These are phyloP conservation scores for Cyphellophora attinorum DNA, from an alignment of 2,329 filamentous ascomycete species.

Conservation along the genomic window DNA sequence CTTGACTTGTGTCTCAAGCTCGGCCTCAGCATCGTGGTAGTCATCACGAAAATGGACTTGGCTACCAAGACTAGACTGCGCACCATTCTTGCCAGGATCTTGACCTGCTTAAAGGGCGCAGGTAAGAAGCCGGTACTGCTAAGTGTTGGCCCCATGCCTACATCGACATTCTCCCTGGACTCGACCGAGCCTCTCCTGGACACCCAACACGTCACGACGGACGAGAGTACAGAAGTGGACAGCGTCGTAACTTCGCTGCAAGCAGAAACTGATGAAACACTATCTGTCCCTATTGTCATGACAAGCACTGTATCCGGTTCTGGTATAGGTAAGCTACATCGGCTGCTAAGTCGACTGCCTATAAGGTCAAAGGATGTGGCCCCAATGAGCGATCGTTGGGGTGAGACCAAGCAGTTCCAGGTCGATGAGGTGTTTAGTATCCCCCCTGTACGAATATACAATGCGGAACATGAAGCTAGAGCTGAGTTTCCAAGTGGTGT, in stretches of 20 bases:
- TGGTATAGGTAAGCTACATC: conserved; percentile 73
- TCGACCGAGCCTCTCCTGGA: conserved; percentile 43
- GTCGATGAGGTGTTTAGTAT: conserved; percentile 84
- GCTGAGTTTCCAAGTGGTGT: conserved; percentile 37
- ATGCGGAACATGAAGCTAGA: conserved; percentile 11
- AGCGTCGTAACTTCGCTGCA: conserved; percentile 38
- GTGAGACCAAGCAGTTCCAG: conserved; percentile 60
- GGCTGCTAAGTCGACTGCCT: conserved; percentile 67
- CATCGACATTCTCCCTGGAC: conserved; percentile 8
- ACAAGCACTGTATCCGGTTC: conserved; percentile 79
- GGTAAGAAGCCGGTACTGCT: conserved; percentile 68
- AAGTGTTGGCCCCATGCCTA: conserved; percentile 18
- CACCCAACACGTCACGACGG: conserved; percentile 46
- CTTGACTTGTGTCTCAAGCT: conserved; percentile 77
- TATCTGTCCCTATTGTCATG: conserved; percentile 70
- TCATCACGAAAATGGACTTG: conserved; percentile 85
- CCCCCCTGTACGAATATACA: conserved; percentile 50
- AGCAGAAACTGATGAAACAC: conserved; percentile 28
- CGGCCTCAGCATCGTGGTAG: conserved; percentile 64
- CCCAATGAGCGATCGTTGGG: conserved; percentile 3
- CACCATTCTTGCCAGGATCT: conserved; percentile 59
- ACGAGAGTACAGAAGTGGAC: conserved; percentile 50
- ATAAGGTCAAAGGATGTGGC: too few relatives aligned
- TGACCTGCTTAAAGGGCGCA: conserved; percentile 67
- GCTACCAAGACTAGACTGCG: conserved; percentile 64